Evolutionary conservation across 495 filamentous ascomycete species (phyloP).

Genomic region (Pseudevernia furfuracea): DNA sequence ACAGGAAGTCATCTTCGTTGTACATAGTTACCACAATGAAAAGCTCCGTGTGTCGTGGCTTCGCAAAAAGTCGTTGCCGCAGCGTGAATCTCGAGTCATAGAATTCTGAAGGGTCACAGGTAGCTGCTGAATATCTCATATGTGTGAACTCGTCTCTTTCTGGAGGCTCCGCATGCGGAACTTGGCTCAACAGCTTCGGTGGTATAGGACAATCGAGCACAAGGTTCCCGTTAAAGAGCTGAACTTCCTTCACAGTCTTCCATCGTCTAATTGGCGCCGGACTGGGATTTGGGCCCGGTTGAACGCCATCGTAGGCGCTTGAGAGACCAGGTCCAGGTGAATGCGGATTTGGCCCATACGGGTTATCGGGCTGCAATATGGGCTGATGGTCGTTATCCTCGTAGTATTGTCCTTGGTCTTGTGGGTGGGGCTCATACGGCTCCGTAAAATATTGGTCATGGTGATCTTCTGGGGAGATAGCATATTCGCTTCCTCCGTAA

Average conservation of each 20-base stretch:
- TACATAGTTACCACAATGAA: conserved; percentile 99
- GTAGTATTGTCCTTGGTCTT: conserved; percentile 41
- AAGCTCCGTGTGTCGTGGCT: conserved; percentile 86
- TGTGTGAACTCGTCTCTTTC: conserved; percentile 97
- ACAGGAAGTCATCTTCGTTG: conserved; percentile 96
- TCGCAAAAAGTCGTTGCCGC: conserved; percentile 88
- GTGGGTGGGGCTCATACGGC: conserved; percentile 65
- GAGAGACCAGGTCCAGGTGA: conserved; percentile 39
- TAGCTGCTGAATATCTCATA: conserved; percentile 96
- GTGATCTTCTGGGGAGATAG: conserved; percentile 71
- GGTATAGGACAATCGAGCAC: conserved; percentile 97
- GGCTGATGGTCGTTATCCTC: conserved; percentile 53
- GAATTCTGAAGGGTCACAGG: conserved; percentile 88
- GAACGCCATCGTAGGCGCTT: conserved; percentile 27
- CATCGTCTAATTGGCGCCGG: conserved; percentile 76
- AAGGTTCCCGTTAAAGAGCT: conserved; percentile 92
- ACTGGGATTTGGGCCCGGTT: conserved; percentile 45
- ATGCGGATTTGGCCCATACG: conserved; percentile 52
- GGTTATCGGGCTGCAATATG: conserved; percentile 49
- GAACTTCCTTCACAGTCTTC: conserved; percentile 98
- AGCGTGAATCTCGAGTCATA: conserved; percentile 83
- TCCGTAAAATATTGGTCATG: conserved; percentile 81
- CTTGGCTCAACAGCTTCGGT: conserved; percentile 73
- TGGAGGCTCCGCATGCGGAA: conserved; percentile 69
- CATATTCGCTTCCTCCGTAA: conserved; percentile 55